These are phyloP conservation scores for Plectranthus barbatus DNA, from an alignment of 257 asterid species.

Conservation along the genomic window DNA sequence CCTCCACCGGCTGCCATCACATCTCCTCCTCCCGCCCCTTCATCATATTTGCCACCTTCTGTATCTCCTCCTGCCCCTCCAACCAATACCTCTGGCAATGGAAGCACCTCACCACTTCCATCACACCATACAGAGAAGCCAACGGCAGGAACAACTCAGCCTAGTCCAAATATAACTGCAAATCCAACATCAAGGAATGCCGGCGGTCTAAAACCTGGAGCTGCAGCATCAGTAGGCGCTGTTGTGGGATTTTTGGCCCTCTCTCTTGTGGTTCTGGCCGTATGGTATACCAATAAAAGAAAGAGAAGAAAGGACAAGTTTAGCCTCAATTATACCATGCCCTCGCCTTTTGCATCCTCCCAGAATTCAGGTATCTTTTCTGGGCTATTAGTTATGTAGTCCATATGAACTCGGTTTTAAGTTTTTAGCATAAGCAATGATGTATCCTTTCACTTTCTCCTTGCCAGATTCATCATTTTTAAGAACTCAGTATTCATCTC, in stretches of 20 bases:
- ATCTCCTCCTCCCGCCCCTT: conserved; percentile 23
- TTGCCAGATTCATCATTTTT: conserved; percentile 62
- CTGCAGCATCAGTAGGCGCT: conserved; percentile 45
- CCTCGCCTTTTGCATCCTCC: conserved; percentile 77
- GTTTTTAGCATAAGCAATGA: not conserved
- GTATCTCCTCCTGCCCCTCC: conserved; percentile 35
- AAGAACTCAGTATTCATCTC: conserved; percentile 44
- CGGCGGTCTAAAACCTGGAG: conserved; percentile 34
- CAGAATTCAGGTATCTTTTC: conserved; percentile 65
- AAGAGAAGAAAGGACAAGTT: conserved; percentile 47
- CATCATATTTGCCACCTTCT: conserved; percentile 30
- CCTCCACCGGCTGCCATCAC: conserved; percentile 27
- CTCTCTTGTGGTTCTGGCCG: conserved; percentile 48
- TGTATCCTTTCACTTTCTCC: not conserved
- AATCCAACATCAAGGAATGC: conserved; percentile 27
- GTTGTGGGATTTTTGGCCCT: conserved; percentile 59
- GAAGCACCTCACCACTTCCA: conserved; percentile 29
- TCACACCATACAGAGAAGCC: conserved; percentile 49
- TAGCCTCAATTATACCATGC: conserved; percentile 34
- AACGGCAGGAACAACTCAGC: too few species aligned
- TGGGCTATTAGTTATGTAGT: not conserved
- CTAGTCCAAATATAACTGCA: conserved; percentile 35
- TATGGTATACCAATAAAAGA: conserved; percentile 45
- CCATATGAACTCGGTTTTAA: conserved; percentile 3
- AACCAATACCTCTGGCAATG: conserved; percentile 23